A percentile compares a stretch with the other conserved stretches of the same genome.
phyloP scores from a whole-genome alignment of 1,284 basidiomycete genomes.

The Apiotrichum laibachii region DNA sequence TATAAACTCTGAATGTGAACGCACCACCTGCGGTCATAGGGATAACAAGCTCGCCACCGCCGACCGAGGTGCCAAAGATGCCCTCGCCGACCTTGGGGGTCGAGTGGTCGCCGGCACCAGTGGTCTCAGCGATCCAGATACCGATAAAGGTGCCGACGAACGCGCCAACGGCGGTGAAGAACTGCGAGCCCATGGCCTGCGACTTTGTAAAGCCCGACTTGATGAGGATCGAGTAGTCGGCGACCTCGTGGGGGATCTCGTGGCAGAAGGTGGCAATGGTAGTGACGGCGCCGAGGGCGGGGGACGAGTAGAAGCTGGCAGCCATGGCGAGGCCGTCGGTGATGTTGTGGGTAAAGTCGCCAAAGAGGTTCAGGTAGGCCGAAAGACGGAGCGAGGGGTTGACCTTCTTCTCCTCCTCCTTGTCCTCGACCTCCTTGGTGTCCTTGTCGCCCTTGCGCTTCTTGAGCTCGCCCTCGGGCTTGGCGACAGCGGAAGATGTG shows the following conservation, averaged over 20 bases:
- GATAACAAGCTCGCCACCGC: conserved; percentile 76
- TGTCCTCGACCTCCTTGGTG: conserved; percentile 31
- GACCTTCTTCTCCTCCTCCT: conserved; percentile 27
- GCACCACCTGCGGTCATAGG: conserved; percentile 75
- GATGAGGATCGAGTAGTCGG: conserved; percentile 83
- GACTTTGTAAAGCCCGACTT: conserved; percentile 82
- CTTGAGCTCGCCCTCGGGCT: conserved; percentile 26
- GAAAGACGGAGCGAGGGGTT: conserved; percentile 66
- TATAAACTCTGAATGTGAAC: conserved; percentile 10
- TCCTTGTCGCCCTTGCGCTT: conserved; percentile 35
- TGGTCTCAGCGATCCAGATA: conserved; percentile 66
- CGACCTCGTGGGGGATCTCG: conserved; percentile 87
- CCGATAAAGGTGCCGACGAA: conserved; percentile 88
- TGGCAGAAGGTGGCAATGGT: conserved; percentile 87
- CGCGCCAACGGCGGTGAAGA: conserved; percentile 80
- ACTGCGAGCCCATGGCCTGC: conserved; percentile 87
- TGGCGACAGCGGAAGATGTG: conserved; percentile 29
- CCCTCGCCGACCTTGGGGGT: conserved; percentile 58
- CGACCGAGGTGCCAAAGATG: conserved; percentile 73
- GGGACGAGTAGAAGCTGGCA: conserved; percentile 84
- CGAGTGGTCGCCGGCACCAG: conserved; percentile 45
- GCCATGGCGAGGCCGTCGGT: conserved; percentile 82
- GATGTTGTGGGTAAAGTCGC: conserved; percentile 70
- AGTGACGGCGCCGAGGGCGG: conserved; percentile 81
- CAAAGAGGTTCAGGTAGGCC: conserved; percentile 84